Evolutionary conservation across 345 rosid species (phyloP), one percentile per base, ranked within the genome.

Genomic region (Dovyalis caffra): DNA sequence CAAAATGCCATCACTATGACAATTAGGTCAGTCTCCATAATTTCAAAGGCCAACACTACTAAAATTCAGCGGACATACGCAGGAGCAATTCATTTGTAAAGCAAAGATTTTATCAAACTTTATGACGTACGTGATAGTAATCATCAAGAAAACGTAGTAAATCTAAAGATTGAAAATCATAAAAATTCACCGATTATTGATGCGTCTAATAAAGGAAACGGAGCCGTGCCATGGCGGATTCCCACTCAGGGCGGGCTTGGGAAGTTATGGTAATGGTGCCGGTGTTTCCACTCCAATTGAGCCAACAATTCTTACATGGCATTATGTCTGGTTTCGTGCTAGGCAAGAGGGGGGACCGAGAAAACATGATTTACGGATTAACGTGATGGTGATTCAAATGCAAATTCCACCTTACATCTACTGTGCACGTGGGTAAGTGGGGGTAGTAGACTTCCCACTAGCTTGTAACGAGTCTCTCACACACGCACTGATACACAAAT

Each of bases 381-480:
- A 21, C 20, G 57, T 20, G 57, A 51, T 1, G 51, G 18, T 45
- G 51, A 43, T 43, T 2, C 49, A 0, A 2, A 43, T 43, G 53
- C n/a, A 18, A 18, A 47, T 47, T 18, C 53, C n/a, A 47, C 53
- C 2, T 5, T 15, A 10, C 11, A 8, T 15, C 1, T 15, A 23
- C 26, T 18, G n/a, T 34, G 64, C 72, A 20, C 61, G 73, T 37
- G 77, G 31, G 73, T 69, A 53, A 34, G 62, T 67, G 85, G 81
- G 61, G 12, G 21, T 38, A 65, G 77, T 77, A 79, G 83, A 78
- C 72, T 66, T 84, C 76, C 82, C 77, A 81, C 81, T 73, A 69
- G 43, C 65, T 69, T 25, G 15, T 23, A 43, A 4, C 66, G 74
- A 76, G 43, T 45, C 67, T 40, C 43, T 0, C 11, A 8, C 49